Percentiles rank a stretch among this genome's conserved stretches.
Conservation (phyloP, 1,284 basidiomycete species). For the Trichosporon sp. region DNA sequence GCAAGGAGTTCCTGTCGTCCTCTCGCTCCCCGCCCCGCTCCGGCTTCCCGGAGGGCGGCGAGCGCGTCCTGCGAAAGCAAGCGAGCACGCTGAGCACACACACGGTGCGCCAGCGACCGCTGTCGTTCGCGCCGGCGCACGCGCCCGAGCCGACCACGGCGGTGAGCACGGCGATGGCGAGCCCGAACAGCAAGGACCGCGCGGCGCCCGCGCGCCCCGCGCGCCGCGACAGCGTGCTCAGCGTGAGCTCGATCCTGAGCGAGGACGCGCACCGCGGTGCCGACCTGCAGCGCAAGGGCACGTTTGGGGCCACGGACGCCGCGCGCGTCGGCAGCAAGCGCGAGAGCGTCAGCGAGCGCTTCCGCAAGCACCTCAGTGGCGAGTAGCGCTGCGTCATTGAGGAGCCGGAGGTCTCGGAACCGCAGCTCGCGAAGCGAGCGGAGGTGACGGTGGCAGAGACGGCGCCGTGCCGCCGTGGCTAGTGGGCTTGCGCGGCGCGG, state of each 20-base stretch:
- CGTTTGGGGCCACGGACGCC: conserved; percentile 18
- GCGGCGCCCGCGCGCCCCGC: neutral
- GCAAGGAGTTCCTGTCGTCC: neutral
- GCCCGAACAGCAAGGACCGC: neutral
- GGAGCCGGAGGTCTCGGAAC: neutral
- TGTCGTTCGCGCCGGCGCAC: conserved; percentile 13
- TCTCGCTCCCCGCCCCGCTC: neutral
- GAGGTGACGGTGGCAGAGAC: too few relatives aligned
- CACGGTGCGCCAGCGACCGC: conserved; percentile 11
- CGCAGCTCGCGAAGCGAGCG: too few relatives aligned
- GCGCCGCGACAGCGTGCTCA: conserved; percentile 4
- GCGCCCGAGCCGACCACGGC: conserved; percentile 19
- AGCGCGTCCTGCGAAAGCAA: conserved; percentile 14
- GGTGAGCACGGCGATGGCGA: neutral
- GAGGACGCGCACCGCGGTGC: conserved; percentile 7
- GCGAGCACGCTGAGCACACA: conserved; percentile 8
- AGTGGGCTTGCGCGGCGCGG: too few relatives aligned
- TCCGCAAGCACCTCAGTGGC: conserved; percentile 20
- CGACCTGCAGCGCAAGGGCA: conserved; percentile 17
- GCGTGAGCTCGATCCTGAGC: neutral
- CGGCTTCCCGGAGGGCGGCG: neutral
- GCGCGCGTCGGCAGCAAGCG: conserved; percentile 4
- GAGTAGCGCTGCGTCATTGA: neutral
- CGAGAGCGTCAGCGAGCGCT: conserved; percentile 23
- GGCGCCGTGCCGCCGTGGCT: too few relatives aligned